Evolutionary conservation across 345 rosid genomes (phyloP), one percentile per base, ranked within the genome.

Genomic region (Anacardium occidentale): DNA sequence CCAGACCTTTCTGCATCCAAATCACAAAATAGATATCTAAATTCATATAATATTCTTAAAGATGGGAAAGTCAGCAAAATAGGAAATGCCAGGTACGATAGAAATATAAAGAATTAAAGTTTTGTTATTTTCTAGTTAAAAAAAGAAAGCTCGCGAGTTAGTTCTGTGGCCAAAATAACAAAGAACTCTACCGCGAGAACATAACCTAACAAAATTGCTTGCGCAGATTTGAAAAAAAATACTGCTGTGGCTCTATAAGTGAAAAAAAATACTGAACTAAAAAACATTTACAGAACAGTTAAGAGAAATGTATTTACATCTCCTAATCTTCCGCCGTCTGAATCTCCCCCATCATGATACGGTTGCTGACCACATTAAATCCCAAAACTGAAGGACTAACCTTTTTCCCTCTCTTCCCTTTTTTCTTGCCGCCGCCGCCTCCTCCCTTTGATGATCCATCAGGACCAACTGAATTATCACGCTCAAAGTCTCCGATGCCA

Each of bases 271-370:
- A 79, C 80, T 76, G 59, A 15, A 44, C 17, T 15, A 17, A 25
- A 45, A 60, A 50, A 62, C 76, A 81, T 82, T 54, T 82, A 87
- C 76, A 79, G 8, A 66, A 72, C 58, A 37, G 62, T 62, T 74
- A 25, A 74, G 68, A 79, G 47, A 78, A 81, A 76, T 59, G 88
- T 79, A 87, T 83, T 76, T 86, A 87, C 87, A 89, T 25, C 69
- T 71, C 75, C 82, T 85, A 94, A 59, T 92, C 98, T 51, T 89
- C 98, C 40, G 84, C 81, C 0, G 90, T 71, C 81, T 95, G 99
- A 72, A 92, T 92, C 93, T 95, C 98, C 22, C 99, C 99, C 99
- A 83, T 95, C 98, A 91, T 91, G 74, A 95, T 95, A 75, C 98
- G 87, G 88, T 95, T 92, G 73, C 99, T 95, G 53, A 95, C 98